These are phyloP conservation scores for Handroanthus guayacan DNA, from an alignment of 257 asterid species.

Conservation along the genomic window DNA sequence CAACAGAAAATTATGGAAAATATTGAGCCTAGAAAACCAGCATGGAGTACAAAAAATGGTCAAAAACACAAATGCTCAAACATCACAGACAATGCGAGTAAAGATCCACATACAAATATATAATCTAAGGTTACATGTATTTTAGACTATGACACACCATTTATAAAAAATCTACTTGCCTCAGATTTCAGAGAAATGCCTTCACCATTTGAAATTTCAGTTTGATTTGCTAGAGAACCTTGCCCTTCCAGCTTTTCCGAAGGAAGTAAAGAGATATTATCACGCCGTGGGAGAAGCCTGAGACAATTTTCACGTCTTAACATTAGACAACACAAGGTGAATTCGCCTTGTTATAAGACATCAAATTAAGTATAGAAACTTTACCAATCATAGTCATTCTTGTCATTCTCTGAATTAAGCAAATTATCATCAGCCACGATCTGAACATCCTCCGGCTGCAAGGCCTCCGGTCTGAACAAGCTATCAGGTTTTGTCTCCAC, in stretches of 20 bases:
- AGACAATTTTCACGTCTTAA: slow-evolving; percentile 14
- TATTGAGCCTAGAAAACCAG: neutral
- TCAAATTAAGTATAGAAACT: neutral
- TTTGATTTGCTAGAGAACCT: slow-evolving; percentile 24
- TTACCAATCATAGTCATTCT: slow-evolving; percentile 70
- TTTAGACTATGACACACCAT: neutral
- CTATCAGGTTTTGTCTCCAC: slow-evolving; percentile 41
- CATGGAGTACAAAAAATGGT: neutral
- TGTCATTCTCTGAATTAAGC: slow-evolving; percentile 48
- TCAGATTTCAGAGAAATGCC: slow-evolving; percentile 35
- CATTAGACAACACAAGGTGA: neutral
- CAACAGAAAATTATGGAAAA: slow-evolving; percentile 28
- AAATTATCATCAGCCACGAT: slow-evolving; percentile 43
- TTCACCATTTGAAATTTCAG: slow-evolving; percentile 23
- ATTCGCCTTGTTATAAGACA: neutral
- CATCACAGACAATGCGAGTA: neutral
- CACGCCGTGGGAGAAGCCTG: slow-evolving; percentile 67
- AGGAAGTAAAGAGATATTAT: slow-evolving; percentile 41
- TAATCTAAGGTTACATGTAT: no score
- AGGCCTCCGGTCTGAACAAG: slow-evolving; percentile 31
- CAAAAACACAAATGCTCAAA: neutral
- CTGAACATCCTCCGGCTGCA: slow-evolving; percentile 29
- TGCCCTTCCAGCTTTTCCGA: slow-evolving; percentile 39
- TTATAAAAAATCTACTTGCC: slow-evolving; percentile 40
- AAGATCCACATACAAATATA: no score